Conservation (phyloP, 495 filamentous ascomycete species). For the Penicillium argentinense region DNA sequence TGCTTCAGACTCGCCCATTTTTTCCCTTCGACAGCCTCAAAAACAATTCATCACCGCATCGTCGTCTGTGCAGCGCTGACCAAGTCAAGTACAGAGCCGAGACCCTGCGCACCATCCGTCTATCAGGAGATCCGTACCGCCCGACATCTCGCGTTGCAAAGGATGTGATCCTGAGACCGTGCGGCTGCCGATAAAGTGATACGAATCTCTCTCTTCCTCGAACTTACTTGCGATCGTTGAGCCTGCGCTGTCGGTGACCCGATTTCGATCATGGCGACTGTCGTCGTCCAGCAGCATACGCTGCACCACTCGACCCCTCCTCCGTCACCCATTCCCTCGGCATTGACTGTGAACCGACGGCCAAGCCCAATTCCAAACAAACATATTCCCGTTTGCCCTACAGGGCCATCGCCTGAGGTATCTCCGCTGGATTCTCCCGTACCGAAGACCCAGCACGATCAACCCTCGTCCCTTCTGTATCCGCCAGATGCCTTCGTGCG, state of each 20-base stretch:
- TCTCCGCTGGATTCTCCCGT: constrained; percentile 50
- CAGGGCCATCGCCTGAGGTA: constrained; percentile 64
- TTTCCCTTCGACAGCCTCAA: too few species aligned
- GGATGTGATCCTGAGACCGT: constrained; percentile 15
- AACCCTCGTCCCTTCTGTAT: constrained; percentile 67
- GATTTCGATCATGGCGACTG: constrained; percentile 47
- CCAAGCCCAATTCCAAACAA: constrained; percentile 81
- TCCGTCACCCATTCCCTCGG: constrained; percentile 35
- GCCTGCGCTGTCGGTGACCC: constrained; percentile 1
- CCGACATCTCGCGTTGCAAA: not conserved
- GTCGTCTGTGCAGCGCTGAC: too few species aligned
- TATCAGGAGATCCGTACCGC: too few species aligned
- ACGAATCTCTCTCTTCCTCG: not conserved
- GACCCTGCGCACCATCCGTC: not conserved
- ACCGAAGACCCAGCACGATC: constrained; percentile 34
- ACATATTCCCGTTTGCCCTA: constrained; percentile 81
- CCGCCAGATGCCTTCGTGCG: constrained; percentile 66
- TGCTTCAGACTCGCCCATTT: constrained; percentile 2
- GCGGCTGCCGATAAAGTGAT: constrained; percentile 11
- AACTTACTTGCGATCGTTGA: constrained; percentile 3
- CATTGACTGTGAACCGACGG: constrained; percentile 42
- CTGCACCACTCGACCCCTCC: constrained; percentile 50
- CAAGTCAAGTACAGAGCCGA: too few species aligned
- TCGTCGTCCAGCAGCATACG: constrained; percentile 48
- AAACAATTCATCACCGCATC: too few species aligned